Evolutionary conservation across 345 rosid species (phyloP).

Genomic region (Fremontodendron californicum): DNA sequence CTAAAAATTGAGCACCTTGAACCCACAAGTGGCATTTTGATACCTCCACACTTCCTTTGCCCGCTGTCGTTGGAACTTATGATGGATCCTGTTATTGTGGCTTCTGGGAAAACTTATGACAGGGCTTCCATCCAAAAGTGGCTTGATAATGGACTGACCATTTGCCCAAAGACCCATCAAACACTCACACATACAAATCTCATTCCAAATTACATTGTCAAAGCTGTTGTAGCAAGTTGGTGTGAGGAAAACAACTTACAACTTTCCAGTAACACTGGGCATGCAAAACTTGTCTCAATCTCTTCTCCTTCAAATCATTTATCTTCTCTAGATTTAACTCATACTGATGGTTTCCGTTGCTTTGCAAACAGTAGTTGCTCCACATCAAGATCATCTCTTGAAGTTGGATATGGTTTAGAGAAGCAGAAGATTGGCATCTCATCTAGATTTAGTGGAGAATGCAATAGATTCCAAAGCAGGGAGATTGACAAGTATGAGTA

Average conservation of each 20-base stretch:
- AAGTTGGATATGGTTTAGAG: conserved; percentile 55
- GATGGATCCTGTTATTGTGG: conserved; percentile 89
- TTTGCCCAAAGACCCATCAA: conserved; percentile 85
- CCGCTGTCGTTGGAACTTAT: conserved; percentile 88
- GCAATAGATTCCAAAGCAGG: conserved; percentile 30
- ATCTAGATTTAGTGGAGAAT: conserved; percentile 43
- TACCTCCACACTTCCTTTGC: conserved; percentile 80
- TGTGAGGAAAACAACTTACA: conserved; percentile 57
- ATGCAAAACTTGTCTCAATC: conserved; percentile 29
- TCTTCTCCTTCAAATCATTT: conserved; percentile 39
- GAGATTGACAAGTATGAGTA: conserved; percentile 44
- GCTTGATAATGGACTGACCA: conserved; percentile 70
- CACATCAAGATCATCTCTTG: conserved; percentile 55
- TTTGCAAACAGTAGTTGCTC: conserved; percentile 54
- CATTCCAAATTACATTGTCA: conserved; percentile 87
- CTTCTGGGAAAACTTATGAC: conserved; percentile 95
- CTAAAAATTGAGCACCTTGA: conserved; percentile 52
- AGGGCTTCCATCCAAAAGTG: conserved; percentile 81
- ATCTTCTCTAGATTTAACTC: conserved; percentile 46
- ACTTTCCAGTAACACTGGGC: conserved; percentile 30
- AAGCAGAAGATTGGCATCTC: conserved; percentile 48
- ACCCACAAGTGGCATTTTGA: conserved; percentile 48
- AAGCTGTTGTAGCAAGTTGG: conserved; percentile 88
- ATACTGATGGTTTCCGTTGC: conserved; percentile 44
- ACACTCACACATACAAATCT: conserved; percentile 64